These are phyloP conservation scores for Lasiodiplodia gonubiensis DNA, from an alignment of 2,329 filamentous ascomycete genomes.

Conservation along the genomic window DNA sequence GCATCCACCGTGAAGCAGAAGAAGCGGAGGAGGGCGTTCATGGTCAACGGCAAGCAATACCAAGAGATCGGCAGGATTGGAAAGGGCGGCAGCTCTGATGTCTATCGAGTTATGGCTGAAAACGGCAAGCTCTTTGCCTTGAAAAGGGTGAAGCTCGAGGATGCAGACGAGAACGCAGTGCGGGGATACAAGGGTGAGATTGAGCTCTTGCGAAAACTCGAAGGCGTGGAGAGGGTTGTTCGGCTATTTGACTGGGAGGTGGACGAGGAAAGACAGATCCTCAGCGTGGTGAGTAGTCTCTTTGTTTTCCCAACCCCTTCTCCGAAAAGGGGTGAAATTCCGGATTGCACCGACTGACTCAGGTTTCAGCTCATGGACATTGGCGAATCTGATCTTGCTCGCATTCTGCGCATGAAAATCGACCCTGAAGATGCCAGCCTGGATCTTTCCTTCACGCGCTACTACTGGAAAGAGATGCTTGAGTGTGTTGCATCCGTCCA, in stretches of 20 bases:
- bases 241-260: constrained; percentile 90
- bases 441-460: constrained; percentile 90
- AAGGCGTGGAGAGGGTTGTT: constrained; percentile 87
- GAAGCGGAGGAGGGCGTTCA: constrained; percentile 81
- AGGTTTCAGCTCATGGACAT: constrained; percentile 84
- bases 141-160: constrained; percentile 89
- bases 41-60: constrained; percentile 89
- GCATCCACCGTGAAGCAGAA: constrained; percentile 76
- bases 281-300: constrained; percentile 73
- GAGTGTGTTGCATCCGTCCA: constrained; percentile 92
- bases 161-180: constrained; percentile 83
- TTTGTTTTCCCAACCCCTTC: background rate
- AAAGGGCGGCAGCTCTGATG: constrained; percentile 89
- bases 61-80: constrained; percentile 90
- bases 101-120: constrained; percentile 95
- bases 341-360: background rate
- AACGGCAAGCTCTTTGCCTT: constrained; percentile 95
- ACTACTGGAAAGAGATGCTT: constrained; percentile 99
- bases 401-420: constrained; percentile 75
- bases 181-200: constrained; percentile 95
- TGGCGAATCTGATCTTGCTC: constrained; percentile 91
- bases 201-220: constrained; percentile 81
- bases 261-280: constrained; percentile 86
- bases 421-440: constrained; percentile 67
- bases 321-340: background rate